phyloP scores from a whole-genome alignment of 306 rosid species.

The Malus fusca region DNA sequence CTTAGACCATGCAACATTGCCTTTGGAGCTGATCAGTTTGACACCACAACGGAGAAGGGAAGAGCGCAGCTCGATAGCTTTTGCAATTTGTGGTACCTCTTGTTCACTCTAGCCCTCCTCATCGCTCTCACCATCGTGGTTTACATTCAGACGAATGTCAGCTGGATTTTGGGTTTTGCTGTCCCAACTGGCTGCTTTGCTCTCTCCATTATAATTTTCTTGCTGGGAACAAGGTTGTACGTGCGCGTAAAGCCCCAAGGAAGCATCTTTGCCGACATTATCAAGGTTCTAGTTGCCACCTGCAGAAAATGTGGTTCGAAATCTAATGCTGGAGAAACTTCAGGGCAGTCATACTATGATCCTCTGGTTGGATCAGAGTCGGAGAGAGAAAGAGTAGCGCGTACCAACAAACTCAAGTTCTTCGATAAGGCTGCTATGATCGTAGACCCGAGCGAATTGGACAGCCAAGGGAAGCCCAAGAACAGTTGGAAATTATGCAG shows the following conservation, averaged over 20 bases:
- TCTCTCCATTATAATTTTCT: conserved; percentile 31
- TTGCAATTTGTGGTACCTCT: conserved; percentile 57
- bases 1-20: conserved; percentile 67
- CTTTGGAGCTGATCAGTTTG: conserved; percentile 71
- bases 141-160: conserved; percentile 38
- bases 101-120: conserved; percentile 40
- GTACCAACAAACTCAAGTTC: conserved; percentile 28
- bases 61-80: conserved; percentile 50
- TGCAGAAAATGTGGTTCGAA: conserved; percentile 13
- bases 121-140: conserved; percentile 49
- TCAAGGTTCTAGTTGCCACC: conserved; percentile 31
- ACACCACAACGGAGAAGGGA: conserved; percentile 40
- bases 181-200: conserved; percentile 44
- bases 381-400: not conserved
- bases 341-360: conserved; percentile 22
- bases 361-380: conserved; percentile 22
- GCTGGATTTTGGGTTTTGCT: conserved; percentile 51
- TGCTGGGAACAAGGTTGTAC: conserved; percentile 26
- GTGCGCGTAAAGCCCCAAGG: conserved; percentile 34
- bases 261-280: conserved; percentile 31
- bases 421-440: conserved; percentile 48
- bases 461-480: conserved; percentile 20
- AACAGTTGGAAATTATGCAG: conserved; percentile 43
- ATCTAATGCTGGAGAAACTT: not conserved
- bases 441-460: conserved; percentile 27